Base-by-base conservation (phyloP, 2,329 filamentous ascomycete species). In the Pestalotiopsis sp. region DNA sequence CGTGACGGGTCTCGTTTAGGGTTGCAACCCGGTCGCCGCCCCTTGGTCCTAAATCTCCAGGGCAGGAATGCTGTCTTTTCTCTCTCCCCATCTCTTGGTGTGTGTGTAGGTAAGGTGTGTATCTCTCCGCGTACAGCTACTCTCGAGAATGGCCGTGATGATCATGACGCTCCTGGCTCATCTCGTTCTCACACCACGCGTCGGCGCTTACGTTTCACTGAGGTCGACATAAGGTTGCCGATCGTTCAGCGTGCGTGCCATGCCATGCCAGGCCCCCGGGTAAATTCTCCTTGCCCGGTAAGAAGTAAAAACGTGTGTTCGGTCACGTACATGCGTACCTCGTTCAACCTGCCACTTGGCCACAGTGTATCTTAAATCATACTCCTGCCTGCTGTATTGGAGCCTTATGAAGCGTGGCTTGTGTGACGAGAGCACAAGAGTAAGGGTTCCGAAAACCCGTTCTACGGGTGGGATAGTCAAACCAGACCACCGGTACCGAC, bases 401-500 rank as follows among this genome's bases (percentile, higher is more conserved):
- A 52, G 44, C 44, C 44, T n/a, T 52, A 52, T 52, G 44, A n/a
- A 35, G 44, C 44, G 44, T 52, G 44, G 44, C n/a, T 52, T 52
- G 44, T 52, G 44, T 52, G 44, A 52, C 44, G 3, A 48, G 44
- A 52, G 17, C 44, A 52, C 20, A 58, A 58, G 14, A 57, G 11
- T 11, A 57, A 58, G 56, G 56, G 56, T 52, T 52, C 44, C 44
- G 44, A 52, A 52, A 52, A 52, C 44, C 44, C 44, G 44, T 52
- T 52, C 44, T 52, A 52, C 44, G 44, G 56, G 56, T 26, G 56
- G 22, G 22, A 35, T 58, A 58, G 56, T 58, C 26, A 58, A 58
- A 58, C 56, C 56, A 58, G 20, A 20, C 56, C 22, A 26, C 56
- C 56, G 56, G 56, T 58, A 58, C 56, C 56, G 56, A 58, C 56